phyloP scores from a whole-genome alignment of 2,329 filamentous ascomycete genomes.

The Bipolaris zeicola region DNA sequence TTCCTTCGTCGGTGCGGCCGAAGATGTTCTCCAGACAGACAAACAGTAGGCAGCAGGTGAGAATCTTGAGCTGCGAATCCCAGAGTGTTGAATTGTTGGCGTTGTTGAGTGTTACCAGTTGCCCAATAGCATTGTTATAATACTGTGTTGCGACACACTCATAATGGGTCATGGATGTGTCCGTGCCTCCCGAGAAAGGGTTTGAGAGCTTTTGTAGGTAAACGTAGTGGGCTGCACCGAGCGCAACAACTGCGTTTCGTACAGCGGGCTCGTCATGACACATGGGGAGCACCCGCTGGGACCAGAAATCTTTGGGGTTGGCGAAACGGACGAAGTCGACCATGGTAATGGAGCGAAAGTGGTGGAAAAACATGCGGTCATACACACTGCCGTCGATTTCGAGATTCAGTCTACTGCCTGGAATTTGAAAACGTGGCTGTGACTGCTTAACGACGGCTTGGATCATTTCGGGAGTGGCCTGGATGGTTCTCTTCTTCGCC shows the following conservation, averaged over 20 bases:
- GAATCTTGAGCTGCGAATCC: conserved; percentile 5
- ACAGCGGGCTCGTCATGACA: conserved; percentile 13
- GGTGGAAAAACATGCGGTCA: conserved; percentile 12
- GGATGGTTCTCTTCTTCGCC: neutral
- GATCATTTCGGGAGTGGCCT: neutral
- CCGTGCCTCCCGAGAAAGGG: neutral
- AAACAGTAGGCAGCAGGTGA: conserved; percentile 16
- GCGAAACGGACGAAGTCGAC: conserved; percentile 12
- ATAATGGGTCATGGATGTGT: conserved; percentile 5
- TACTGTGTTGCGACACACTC: conserved; percentile 7
- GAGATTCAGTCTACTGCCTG: neutral
- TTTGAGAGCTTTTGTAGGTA: conserved; percentile 11
- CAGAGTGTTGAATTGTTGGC: neutral
- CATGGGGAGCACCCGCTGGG: conserved; percentile 15
- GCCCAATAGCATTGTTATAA: conserved; percentile 15
- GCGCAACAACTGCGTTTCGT: conserved; percentile 10
- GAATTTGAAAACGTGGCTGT: neutral
- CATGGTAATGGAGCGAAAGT: conserved; percentile 14
- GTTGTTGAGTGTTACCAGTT: conserved; percentile 3
- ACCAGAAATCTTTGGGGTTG: conserved; percentile 15
- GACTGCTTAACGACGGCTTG: neutral
- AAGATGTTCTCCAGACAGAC: conserved; percentile 16
- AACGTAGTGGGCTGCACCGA: conserved; percentile 13
- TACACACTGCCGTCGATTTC: conserved; percentile 2
- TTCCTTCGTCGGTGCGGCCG: conserved; percentile 10